phyloP scores from a whole-genome alignment of 2,329 filamentous ascomycete genomes.

The Botrytis porri region DNA sequence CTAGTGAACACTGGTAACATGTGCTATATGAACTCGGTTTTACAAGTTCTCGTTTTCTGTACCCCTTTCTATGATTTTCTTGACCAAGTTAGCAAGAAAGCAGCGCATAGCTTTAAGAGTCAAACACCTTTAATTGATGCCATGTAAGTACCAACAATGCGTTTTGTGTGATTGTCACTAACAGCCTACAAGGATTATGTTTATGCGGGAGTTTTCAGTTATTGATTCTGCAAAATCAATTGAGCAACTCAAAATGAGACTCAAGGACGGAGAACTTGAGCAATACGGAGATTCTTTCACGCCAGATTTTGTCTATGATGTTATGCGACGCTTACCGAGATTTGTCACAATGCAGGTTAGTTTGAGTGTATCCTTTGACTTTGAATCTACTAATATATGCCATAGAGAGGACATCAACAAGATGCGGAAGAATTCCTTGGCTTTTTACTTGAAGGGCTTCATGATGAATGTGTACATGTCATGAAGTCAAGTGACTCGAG shows the following conservation, averaged over 20 bases:
- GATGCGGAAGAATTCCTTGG: slow-evolving; percentile 97
- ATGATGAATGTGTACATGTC: slow-evolving; percentile 83
- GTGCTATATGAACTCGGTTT: slow-evolving; percentile 99
- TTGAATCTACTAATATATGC: slow-evolving; percentile 29
- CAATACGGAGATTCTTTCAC: slow-evolving; percentile 88
- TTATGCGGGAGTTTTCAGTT: slow-evolving; percentile 86
- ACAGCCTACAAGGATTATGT: slow-evolving; percentile 70
- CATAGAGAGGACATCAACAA: slow-evolving; percentile 86
- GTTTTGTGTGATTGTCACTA: slow-evolving; percentile 17
- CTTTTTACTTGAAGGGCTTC: slow-evolving; percentile 85
- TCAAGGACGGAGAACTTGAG: slow-evolving; percentile 83
- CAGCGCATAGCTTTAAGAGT: slow-evolving; percentile 88
- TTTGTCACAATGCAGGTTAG: slow-evolving; percentile 89
- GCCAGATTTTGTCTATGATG: slow-evolving; percentile 93
- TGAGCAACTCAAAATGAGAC: slow-evolving; percentile 67
- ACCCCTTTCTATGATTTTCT: slow-evolving; percentile 92
- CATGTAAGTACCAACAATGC: slow-evolving; percentile 59
- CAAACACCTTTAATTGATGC: slow-evolving; percentile 91
- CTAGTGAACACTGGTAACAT: slow-evolving; percentile 97
- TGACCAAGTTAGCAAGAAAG: slow-evolving; percentile 78
- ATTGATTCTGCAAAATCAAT: slow-evolving; percentile 74
- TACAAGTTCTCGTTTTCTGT: slow-evolving; percentile 94
- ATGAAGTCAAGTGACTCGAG: slow-evolving; percentile 47
- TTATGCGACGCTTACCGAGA: slow-evolving; percentile 78
- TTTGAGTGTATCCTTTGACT: slow-evolving; percentile 26